These are phyloP conservation scores for Vitis amurensis DNA, from an alignment of 164 flowering plant genomes.

Conservation along the genomic window DNA sequence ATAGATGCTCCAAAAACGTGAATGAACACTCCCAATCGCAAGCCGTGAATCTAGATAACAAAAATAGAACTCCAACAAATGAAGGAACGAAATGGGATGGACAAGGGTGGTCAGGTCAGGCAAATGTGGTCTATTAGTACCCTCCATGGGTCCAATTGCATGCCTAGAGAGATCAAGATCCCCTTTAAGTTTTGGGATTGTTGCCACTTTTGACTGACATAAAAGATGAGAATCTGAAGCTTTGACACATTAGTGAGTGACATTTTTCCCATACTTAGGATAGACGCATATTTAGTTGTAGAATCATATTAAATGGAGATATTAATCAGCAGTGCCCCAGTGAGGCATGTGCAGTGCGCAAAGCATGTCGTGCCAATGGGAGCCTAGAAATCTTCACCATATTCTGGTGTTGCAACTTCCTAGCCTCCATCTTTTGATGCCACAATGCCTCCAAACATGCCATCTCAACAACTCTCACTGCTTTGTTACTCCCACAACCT, in stretches of 20 bases:
- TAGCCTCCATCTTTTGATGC: no score
- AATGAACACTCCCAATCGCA: background rate
- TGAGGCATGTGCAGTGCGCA: no score
- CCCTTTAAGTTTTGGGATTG: conserved; percentile 12
- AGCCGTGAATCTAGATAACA: conserved; percentile 21
- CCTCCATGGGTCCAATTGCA: conserved; percentile 13
- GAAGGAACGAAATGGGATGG: conserved; percentile 4
- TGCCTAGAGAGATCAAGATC: conserved; percentile 8
- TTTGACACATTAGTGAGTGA: background rate
- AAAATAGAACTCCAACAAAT: background rate
- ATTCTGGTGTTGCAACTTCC: no score
- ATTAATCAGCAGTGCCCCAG: no score
- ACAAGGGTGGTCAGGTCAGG: conserved; percentile 23
- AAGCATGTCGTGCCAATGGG: no score
- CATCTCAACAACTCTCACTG: no score
- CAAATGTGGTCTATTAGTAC: conserved; percentile 12
- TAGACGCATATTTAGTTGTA: no score
- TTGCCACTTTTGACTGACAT: conserved; percentile 26
- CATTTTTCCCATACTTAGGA: no score
- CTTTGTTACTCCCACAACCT: no score
- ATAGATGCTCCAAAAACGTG: conserved; percentile 17
- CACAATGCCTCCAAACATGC: no score
- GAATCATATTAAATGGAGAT: no score
- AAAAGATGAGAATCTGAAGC: background rate
- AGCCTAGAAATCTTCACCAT: no score